These are phyloP conservation scores for Metschnikowia baotianmanensis DNA, from an alignment of 805 yeast species.

Conservation along the genomic window DNA sequence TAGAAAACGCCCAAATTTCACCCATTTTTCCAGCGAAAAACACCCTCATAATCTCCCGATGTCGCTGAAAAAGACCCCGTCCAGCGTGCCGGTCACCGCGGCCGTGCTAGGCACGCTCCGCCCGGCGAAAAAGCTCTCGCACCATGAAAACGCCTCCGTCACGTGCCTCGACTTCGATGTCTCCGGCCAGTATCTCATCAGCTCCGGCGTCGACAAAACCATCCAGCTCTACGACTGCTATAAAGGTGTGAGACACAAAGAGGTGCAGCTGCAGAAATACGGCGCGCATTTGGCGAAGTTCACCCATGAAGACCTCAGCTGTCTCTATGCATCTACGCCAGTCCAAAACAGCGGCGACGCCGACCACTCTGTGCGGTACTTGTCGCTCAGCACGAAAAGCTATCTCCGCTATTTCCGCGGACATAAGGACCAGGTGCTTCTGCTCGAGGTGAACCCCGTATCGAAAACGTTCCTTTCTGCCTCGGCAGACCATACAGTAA, in stretches of 20 bases:
- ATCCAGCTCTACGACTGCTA: slow-evolving; percentile 78
- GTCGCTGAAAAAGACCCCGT: slow-evolving; percentile 18
- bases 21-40: no score
- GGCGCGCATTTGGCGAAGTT: slow-evolving; percentile 88
- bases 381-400: slow-evolving; percentile 73
- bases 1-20: no score
- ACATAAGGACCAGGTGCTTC: slow-evolving; percentile 73
- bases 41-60: no score
- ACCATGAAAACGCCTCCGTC: slow-evolving; percentile 53
- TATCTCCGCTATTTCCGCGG: slow-evolving; percentile 86
- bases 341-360: slow-evolving; percentile 31
- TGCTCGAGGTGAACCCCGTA: slow-evolving; percentile 70
- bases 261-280: slow-evolving; percentile 81
- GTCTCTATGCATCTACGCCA: slow-evolving; percentile 79
- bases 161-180: slow-evolving; percentile 80
- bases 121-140: slow-evolving; percentile 48
- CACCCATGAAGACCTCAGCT: slow-evolving; percentile 68
- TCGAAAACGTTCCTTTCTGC: slow-evolving; percentile 64
- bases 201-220: slow-evolving; percentile 78
- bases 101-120: slow-evolving; percentile 27
- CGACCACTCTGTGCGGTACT: slow-evolving; percentile 71
- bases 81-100: slow-evolving; percentile 28
- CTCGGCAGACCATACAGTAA: slow-evolving; percentile 73
- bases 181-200: slow-evolving; percentile 70
- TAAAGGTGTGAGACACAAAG: slow-evolving; percentile 64